phyloP scores from a whole-genome alignment of 805 yeast genomes.

The Suhomyces sp. region DNA sequence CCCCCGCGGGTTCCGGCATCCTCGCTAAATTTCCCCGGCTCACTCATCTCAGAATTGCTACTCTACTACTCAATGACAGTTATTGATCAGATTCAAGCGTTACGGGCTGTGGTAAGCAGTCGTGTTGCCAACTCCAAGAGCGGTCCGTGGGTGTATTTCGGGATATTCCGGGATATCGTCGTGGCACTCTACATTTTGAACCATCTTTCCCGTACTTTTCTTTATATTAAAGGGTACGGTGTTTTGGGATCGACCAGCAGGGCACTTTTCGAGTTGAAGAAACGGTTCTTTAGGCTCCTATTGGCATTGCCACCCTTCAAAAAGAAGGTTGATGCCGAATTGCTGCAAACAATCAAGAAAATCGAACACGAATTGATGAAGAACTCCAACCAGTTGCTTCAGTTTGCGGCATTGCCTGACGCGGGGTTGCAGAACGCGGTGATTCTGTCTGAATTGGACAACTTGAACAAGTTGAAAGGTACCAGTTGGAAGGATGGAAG shows the following conservation, averaged over 20 bases:
- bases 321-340: slow-evolving; percentile 57
- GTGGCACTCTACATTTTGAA: slow-evolving; percentile 15
- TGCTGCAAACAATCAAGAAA: slow-evolving; percentile 42
- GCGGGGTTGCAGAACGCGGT: slow-evolving; percentile 50
- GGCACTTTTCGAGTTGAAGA: neutral
- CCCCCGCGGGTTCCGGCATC: neutral
- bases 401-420: slow-evolving; percentile 54
- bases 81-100: neutral
- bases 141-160: neutral
- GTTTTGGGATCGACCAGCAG: slow-evolving; percentile 4
- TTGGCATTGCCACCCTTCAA: slow-evolving; percentile 51
- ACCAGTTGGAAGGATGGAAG: slow-evolving; percentile 82
- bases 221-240: slow-evolving; percentile 18
- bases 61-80: neutral
- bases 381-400: slow-evolving; percentile 44
- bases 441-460: slow-evolving; percentile 52
- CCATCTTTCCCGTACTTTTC: slow-evolving; percentile 7
- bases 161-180: slow-evolving; percentile 14
- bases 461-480: slow-evolving; percentile 51
- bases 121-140: neutral
- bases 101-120: neutral
- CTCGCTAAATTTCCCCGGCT: neutral
- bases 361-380: slow-evolving; percentile 60
- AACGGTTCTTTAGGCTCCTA: slow-evolving; percentile 9
- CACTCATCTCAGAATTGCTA: neutral